phyloP scores from a whole-genome alignment of 2,329 filamentous ascomycete genomes.

The Cladosporium sp. region DNA sequence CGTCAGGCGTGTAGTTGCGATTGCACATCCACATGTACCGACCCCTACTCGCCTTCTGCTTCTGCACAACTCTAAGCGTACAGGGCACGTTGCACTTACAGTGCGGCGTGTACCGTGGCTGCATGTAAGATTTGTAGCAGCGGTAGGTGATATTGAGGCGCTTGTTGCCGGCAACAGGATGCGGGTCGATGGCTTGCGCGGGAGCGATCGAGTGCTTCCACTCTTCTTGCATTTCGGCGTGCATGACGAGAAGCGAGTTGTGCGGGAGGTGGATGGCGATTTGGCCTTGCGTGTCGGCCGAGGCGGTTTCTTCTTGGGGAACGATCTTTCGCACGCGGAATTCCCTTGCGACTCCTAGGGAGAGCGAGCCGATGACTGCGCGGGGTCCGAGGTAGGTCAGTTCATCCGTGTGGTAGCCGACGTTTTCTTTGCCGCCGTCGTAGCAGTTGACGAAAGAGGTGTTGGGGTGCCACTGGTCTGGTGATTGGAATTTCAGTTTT shows the following conservation, averaged over 20 bases:
- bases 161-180: constrained; percentile 73
- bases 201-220: constrained; percentile 90
- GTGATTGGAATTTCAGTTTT: constrained; percentile 75
- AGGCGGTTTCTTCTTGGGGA: constrained; percentile 43
- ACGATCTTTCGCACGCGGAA: constrained; percentile 81
- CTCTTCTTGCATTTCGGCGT: constrained; percentile 94
- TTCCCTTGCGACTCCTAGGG: constrained; percentile 85
- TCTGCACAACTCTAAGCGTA: constrained; percentile 73
- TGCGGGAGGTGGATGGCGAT: constrained; percentile 92
- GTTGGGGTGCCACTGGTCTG: constrained; percentile 74
- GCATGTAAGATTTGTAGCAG: constrained; percentile 72
- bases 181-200: constrained; percentile 72
- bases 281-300: constrained; percentile 69
- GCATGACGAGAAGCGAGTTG: constrained; percentile 92
- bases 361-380: constrained; percentile 83
- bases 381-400: constrained; percentile 89
- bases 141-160: constrained; percentile 95
- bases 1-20: constrained; percentile 63
- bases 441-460: constrained; percentile 96
- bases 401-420: constrained; percentile 91
- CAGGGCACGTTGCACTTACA: constrained; percentile 70
- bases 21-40: constrained; percentile 95
- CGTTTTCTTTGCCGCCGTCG: constrained; percentile 70
- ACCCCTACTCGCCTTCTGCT: constrained; percentile 70
- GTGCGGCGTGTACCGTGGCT: constrained; percentile 71